Evolutionary conservation across 139 green algal genomes (phyloP).

Genomic region (Closterium sp.): DNA sequence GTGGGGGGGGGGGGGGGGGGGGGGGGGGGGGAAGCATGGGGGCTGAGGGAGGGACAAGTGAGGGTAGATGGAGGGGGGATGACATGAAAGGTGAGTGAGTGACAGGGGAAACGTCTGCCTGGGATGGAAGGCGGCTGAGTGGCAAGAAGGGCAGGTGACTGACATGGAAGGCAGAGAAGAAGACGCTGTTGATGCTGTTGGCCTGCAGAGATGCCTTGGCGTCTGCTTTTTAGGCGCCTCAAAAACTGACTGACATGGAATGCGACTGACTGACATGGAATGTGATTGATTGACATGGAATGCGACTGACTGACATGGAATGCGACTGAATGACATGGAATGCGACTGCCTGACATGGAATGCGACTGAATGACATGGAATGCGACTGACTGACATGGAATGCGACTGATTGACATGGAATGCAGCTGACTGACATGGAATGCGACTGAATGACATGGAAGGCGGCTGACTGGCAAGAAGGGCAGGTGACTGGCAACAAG

Average conservation of each 20-base stretch:
- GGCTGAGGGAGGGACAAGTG: background rate
- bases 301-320: background rate
- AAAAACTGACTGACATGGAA: too few species aligned
- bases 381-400: constrained; percentile 23
- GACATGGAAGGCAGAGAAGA: constrained; percentile 37
- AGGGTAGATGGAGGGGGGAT: background rate
- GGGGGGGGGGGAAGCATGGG: too few species aligned
- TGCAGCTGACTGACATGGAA: too few species aligned
- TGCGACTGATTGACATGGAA: background rate
- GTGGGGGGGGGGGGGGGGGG: too few species aligned
- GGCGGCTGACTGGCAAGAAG: background rate
- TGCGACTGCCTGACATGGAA: too few species aligned
- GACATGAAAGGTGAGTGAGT: too few species aligned
- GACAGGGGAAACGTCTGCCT: background rate
- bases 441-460: background rate
- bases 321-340: too few species aligned
- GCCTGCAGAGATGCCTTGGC: background rate
- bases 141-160: background rate
- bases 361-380: background rate
- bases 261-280: too few species aligned
- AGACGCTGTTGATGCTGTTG: background rate
- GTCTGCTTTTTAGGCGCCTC: too few species aligned
- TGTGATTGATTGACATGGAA: background rate
- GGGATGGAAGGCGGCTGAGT: constrained; percentile 2
- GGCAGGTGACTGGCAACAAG: background rate